A percentile compares a stretch with the other conserved stretches of the same genome.
Evolutionary conservation across 768 basidiomycete genomes (phyloP).

Genomic region (Boletus edulis): DNA sequence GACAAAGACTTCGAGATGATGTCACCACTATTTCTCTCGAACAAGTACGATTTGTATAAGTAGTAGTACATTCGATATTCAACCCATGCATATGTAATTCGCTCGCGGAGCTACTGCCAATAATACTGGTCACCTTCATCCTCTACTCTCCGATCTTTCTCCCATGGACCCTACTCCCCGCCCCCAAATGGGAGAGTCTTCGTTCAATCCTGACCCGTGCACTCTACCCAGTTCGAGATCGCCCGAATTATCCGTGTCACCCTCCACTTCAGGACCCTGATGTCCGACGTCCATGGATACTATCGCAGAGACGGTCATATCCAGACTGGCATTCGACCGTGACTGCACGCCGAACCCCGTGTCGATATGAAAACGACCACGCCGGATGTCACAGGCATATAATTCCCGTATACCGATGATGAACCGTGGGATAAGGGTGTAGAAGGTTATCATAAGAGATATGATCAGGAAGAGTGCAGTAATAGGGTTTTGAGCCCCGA

Average conservation of each 20-base stretch:
- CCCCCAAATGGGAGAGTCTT: too few species aligned
- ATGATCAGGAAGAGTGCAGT: not conserved
- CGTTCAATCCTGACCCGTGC: too few species aligned
- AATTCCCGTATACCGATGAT: not conserved
- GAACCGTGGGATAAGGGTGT: not conserved
- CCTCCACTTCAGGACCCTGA: not conserved
- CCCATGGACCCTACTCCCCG: too few species aligned
- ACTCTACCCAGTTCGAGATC: not conserved
- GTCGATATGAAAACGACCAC: not conserved
- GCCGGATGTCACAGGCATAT: not conserved
- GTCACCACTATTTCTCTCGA: too few species aligned
- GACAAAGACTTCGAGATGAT: too few species aligned
- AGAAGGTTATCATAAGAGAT: not conserved
- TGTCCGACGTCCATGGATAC: not conserved
- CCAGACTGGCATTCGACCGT: not conserved
- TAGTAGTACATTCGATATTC: too few species aligned
- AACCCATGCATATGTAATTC: too few species aligned
- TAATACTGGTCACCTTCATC: too few species aligned
- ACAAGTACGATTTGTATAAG: too few species aligned
- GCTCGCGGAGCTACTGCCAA: too few species aligned
- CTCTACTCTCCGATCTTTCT: too few species aligned
- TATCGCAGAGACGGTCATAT: not conserved
- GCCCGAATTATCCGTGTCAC: not conserved
- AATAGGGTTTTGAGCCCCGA: accelerated
- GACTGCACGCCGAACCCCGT: not conserved